These are phyloP conservation scores for Daedaleopsis sinensis DNA, from an alignment of 768 basidiomycete genomes.

Conservation along the genomic window DNA sequence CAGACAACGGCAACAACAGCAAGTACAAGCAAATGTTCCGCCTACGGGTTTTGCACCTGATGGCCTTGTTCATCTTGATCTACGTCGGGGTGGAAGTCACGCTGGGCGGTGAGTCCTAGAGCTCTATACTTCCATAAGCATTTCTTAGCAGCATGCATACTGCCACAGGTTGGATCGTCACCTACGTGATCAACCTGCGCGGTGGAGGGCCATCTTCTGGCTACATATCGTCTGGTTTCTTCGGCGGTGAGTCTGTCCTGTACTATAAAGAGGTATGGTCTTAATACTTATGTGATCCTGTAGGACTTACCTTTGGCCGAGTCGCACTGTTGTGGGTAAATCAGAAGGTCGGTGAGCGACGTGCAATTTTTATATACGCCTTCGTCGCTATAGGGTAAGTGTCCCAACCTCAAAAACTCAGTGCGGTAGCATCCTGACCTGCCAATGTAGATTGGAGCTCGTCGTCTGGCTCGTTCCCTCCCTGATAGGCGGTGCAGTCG, in stretches of 20 bases:
- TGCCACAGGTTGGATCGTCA: conserved; percentile 54
- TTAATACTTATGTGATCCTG: neutral
- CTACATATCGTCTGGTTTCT: conserved; percentile 54
- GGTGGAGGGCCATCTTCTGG: conserved; percentile 50
- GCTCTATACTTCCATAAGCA: neutral
- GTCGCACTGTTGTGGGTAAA: conserved; percentile 55
- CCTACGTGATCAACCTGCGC: conserved; percentile 48
- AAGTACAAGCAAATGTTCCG: conserved; percentile 50
- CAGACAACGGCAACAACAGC: conserved; percentile 36
- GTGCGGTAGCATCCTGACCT: conserved; percentile 20
- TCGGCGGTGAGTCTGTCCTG: conserved; percentile 36
- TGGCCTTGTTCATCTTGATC: conserved; percentile 46
- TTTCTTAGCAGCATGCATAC: neutral
- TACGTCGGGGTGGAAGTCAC: conserved; percentile 46
- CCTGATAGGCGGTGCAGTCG: conserved; percentile 55
- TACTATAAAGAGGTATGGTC: neutral
- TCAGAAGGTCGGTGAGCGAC: conserved; percentile 42
- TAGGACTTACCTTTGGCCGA: conserved; percentile 55
- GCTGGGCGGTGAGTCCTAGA: conserved; percentile 35
- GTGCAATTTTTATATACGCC: conserved; percentile 40
- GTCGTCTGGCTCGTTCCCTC: conserved; percentile 60
- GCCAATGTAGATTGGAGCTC: conserved; percentile 48
- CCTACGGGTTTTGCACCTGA: conserved; percentile 40
- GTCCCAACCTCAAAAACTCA: neutral
- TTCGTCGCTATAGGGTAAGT: conserved; percentile 41